Conservation (phyloP, 2,329 filamentous ascomycete species). For the Orbilia blumenaviensis region DNA sequence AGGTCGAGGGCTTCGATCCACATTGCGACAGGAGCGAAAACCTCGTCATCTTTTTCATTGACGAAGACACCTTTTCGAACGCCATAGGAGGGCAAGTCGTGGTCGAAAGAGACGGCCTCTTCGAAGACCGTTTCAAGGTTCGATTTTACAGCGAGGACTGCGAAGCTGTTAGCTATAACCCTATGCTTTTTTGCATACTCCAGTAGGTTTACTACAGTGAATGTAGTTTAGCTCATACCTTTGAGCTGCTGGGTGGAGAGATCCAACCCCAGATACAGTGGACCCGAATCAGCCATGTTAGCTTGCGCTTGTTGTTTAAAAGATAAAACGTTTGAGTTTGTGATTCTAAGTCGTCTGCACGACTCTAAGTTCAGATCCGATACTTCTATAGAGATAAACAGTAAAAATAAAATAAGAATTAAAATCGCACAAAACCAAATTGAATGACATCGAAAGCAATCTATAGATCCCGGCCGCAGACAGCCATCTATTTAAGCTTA, state of each 20-base stretch:
- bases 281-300: conserved; percentile 61
- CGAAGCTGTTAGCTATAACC: conserved; percentile 17
- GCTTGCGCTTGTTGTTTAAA: conserved; percentile 30
- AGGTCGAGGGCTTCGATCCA: conserved; percentile 94
- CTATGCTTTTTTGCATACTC: background rate
- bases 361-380: background rate
- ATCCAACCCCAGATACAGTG: conserved; percentile 90
- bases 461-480: conserved; percentile 33
- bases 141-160: conserved; percentile 83
- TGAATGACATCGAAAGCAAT: background rate
- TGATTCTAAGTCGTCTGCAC: too few species aligned
- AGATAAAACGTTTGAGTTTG: too few species aligned
- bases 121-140: conserved; percentile 81
- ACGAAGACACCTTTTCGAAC: conserved; percentile 87
- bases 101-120: conserved; percentile 95
- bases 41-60: conserved; percentile 83
- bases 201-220: too few species aligned
- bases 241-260: conserved; percentile 97
- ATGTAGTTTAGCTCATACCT: conserved; percentile 65
- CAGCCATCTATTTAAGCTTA: conserved; percentile 43
- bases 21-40: conserved; percentile 90
- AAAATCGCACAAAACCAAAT: background rate
- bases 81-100: conserved; percentile 78
- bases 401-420: background rate
- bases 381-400: background rate